Base-by-base conservation (phyloP, 306 rosid species). In the Quercus glauca region DNA sequence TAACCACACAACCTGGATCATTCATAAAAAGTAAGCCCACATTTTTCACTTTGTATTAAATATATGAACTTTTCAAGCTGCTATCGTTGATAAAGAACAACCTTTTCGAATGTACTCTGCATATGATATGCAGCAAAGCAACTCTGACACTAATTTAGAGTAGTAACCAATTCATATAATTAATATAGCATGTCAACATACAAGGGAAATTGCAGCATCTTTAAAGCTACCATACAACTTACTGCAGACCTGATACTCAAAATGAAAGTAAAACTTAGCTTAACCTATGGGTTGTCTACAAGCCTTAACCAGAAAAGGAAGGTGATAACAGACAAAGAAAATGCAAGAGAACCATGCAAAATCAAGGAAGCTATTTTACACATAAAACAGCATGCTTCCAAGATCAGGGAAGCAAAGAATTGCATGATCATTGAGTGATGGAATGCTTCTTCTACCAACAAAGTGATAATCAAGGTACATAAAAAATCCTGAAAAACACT, bases 1-100 rank as follows among this genome's bases (percentile, higher is more conserved):
- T 18, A 67, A 67, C 72, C 72, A 67, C 2, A 23, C 52, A 67
- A 35, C 72, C 72, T 67, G 72, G 37, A 67, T 67, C 72, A 67
- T 35, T 67, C 51, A 35, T 0, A 67, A 35, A 19, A 67, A 26
- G 72, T 33, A n/a, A 35, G 52, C 52, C 52, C 26, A 33, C 2
- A 67, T 2, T 35, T 67, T 60, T 2, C 5, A 60, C 67, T 3
- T 23, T 19, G 52, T 4, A 35, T 35, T 9, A 35, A 67, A 64
- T 64, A 18, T 35, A 67, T 1, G 15, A n/a, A 67, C 5, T 8
- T 67, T 29, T 17, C 71, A 35, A 33, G 72, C 72, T 67, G 25
- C n/a, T 64, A 17, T 0, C 4, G 0, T 10, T 0, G 1, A 10
- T 14, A 19, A 35, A 9, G 37, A 35, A 14, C 71, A 7, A 67